Conservation (phyloP, 208 protist species). For the Tetramitus jugosus region DNA sequence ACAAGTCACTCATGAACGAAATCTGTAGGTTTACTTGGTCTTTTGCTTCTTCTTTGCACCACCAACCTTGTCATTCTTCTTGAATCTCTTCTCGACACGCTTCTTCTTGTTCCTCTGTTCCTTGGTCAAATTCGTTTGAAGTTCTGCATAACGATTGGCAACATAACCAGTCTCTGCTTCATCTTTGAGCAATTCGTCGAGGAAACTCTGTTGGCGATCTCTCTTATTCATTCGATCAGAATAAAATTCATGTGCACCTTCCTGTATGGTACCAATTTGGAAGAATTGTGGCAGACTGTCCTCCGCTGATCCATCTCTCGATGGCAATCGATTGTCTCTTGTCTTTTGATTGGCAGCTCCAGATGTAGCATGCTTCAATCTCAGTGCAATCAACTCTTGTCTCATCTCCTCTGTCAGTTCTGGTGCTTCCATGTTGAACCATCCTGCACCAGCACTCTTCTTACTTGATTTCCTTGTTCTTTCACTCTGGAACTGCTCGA, state of each 20-base stretch:
- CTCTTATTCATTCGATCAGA: neutral
- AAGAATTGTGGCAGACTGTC: neutral
- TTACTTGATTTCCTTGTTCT: too few relatives aligned
- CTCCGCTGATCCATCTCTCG: neutral
- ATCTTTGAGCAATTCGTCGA: neutral
- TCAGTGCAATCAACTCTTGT: neutral
- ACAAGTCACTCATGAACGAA: too few relatives aligned
- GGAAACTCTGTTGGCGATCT: neutral
- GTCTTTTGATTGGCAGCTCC: neutral
- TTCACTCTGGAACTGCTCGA: too few relatives aligned
- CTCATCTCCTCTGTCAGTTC: neutral
- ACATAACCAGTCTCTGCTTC: neutral
- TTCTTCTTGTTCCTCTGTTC: neutral
- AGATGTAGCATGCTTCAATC: neutral
- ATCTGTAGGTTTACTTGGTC: too few relatives aligned
- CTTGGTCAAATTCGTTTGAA: neutral
- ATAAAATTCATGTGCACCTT: neutral
- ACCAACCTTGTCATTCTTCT: neutral
- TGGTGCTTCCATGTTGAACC: neutral
- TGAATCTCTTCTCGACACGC: neutral
- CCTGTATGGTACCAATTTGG: slow-evolving; percentile 5
- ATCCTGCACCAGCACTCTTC: neutral
- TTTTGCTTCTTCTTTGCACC: neutral
- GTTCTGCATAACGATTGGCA: neutral
- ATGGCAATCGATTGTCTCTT: too few relatives aligned